phyloP scores from a whole-genome alignment of 176 grass and related monocot species.

The Eremochloa ophiuroides region DNA sequence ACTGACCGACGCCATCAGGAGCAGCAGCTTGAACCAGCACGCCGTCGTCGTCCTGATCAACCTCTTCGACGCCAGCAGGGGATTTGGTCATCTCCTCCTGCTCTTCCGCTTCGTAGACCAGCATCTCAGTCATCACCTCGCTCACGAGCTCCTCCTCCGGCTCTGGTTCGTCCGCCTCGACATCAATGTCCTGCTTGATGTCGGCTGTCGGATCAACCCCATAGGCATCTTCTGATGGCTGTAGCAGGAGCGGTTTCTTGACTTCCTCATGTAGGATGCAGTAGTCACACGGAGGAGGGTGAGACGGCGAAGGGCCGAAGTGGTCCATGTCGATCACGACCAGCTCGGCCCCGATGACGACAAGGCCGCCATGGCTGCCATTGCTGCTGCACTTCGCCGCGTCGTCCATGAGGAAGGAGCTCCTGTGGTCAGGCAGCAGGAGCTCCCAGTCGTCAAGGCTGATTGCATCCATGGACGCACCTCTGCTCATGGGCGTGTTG shows the following conservation, averaged over 20 bases:
- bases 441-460: constrained; percentile 87
- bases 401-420: constrained; percentile 29
- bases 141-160: neutral
- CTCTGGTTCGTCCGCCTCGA: neutral
- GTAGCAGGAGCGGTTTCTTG: neutral
- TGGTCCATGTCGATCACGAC: constrained; percentile 62
- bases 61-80: neutral
- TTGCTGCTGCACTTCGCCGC: constrained; percentile 20
- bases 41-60: neutral
- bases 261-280: neutral
- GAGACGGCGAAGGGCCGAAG: constrained; percentile 35
- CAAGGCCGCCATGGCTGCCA: too few relatives aligned
- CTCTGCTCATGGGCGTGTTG: neutral
- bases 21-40: constrained; percentile 12
- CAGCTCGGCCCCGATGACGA: constrained; percentile 18
- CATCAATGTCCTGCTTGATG: constrained; percentile 52
- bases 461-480: constrained; percentile 35
- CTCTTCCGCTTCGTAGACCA: constrained; percentile 25
- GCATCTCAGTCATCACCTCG: neutral
- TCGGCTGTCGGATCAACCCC: neutral
- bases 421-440: constrained; percentile 56
- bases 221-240: neutral
- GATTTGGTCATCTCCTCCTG: constrained; percentile 13
- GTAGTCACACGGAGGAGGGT: constrained; percentile 15
- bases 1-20: constrained; percentile 22